Conservation (phyloP, 371 early-diverging fungal species). For the Cokeromyces recurvatus region DNA sequence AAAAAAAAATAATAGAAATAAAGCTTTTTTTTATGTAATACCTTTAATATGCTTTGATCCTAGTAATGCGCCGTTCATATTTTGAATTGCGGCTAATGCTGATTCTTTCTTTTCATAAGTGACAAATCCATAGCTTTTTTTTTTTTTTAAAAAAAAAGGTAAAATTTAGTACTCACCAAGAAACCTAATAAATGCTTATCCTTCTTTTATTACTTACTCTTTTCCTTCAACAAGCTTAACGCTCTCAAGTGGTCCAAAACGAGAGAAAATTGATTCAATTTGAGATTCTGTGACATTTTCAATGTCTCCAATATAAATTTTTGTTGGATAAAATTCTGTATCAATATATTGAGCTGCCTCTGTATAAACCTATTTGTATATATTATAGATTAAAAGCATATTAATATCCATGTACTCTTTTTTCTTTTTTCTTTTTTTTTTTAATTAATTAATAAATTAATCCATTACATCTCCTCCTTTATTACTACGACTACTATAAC, state of each 20-base stretch:
- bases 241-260: constrained; percentile 47
- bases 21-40: constrained; percentile 1
- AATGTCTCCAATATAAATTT: constrained; percentile 54
- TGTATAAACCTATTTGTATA: constrained; percentile 44
- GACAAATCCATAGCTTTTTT: constrained; percentile 47
- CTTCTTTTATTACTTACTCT: constrained; percentile 27
- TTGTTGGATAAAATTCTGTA: constrained; percentile 53
- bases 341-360: constrained; percentile 55
- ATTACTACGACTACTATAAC: constrained; percentile 3
- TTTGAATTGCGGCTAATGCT: constrained; percentile 44
- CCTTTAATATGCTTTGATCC: constrained; percentile 49
- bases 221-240: constrained; percentile 56
- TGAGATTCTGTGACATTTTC: constrained; percentile 30
- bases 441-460: too few relatives aligned
- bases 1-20: background rate
- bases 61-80: constrained; percentile 46
- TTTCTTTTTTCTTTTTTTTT: background rate
- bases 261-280: constrained; percentile 39
- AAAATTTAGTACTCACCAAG: too few relatives aligned
- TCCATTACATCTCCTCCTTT: constrained; percentile 21
- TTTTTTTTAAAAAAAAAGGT: background rate
- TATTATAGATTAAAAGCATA: too few relatives aligned
- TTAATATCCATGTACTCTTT: too few relatives aligned
- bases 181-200: background rate
- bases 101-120: constrained; percentile 44